Evolutionary conservation across 257 asterid genomes (phyloP).

Genomic region (Cinchona pubescens): DNA sequence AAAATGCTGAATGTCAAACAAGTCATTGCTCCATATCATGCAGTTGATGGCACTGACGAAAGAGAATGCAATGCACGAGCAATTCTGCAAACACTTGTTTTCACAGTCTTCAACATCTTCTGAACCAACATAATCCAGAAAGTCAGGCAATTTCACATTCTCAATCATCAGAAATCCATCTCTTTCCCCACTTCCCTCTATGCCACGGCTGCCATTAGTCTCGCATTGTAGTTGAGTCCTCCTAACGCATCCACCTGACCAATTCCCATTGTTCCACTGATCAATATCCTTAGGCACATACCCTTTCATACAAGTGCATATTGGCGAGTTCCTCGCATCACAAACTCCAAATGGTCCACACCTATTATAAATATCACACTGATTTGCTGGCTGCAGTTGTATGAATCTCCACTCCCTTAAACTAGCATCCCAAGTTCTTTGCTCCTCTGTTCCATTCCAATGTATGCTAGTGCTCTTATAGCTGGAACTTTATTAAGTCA

Average conservation of each 20-base stretch:
- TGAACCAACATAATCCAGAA: conserved; percentile 34
- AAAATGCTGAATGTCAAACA: conserved; percentile 63
- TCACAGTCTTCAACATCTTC: conserved; percentile 33
- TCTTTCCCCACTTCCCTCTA: conserved; percentile 7
- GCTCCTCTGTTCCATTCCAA: conserved; percentile 49
- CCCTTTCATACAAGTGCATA: conserved; percentile 56
- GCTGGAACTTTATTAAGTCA: conserved; percentile 35
- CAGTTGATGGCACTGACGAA: conserved; percentile 52
- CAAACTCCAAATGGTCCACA: conserved; percentile 71
- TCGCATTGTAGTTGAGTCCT: conserved; percentile 36
- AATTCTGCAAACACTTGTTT: conserved; percentile 45
- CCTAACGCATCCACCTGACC: conserved; percentile 67
- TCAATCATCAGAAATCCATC: conserved; percentile 41
- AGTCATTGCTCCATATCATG: conserved; percentile 58
- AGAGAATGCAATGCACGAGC: conserved; percentile 70
- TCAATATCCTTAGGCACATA: conserved; percentile 42
- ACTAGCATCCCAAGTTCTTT: conserved; percentile 41
- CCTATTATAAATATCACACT: conserved; percentile 49
- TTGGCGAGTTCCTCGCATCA: conserved; percentile 8
- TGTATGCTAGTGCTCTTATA: too few species aligned
- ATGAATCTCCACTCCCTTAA: conserved; percentile 34
- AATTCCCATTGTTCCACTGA: conserved; percentile 49
- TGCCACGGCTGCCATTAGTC: conserved; percentile 4
- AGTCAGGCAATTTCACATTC: conserved; percentile 69
- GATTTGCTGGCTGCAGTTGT: conserved; percentile 43